These are phyloP conservation scores for Potentilla sterilis DNA, from an alignment of 306 rosid genomes.

Conservation along the genomic window DNA sequence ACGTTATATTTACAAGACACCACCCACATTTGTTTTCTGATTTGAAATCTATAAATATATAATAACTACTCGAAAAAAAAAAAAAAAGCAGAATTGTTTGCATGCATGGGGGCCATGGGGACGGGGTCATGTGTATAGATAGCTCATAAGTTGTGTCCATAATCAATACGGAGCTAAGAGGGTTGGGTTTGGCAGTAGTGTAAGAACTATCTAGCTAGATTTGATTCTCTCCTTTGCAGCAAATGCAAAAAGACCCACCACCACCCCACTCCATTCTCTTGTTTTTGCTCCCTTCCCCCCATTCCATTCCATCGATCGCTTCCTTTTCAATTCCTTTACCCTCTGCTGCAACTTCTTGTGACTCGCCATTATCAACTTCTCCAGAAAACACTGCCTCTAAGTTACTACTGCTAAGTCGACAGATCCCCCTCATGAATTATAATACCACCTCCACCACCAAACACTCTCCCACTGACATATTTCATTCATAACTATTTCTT, in stretches of 20 bases:
- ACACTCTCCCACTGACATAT: conserved; percentile 16
- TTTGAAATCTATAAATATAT: neutral
- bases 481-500: neutral
- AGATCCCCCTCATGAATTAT: conserved; percentile 9
- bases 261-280: conserved; percentile 33
- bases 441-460: neutral
- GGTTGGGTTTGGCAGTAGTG: conserved; percentile 32
- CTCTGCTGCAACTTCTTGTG: conserved; percentile 46
- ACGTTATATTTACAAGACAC: neutral
- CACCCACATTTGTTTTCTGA: neutral
- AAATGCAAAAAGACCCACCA: conserved; percentile 39
- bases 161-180: conserved; percentile 31
- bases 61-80: neutral
- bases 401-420: neutral
- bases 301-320: conserved; percentile 1
- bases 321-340: conserved; percentile 10
- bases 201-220: conserved; percentile 11
- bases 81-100: neutral
- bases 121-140: conserved; percentile 22
- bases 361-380: conserved; percentile 25
- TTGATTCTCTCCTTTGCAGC: conserved; percentile 40
- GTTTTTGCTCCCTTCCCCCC: conserved; percentile 38
- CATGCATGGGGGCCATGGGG: conserved; percentile 32
- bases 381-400: conserved; percentile 15
- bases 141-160: conserved; percentile 41